These are phyloP conservation scores for Neurospora intermedia DNA, from an alignment of 495 filamentous ascomycete species.

Conservation along the genomic window DNA sequence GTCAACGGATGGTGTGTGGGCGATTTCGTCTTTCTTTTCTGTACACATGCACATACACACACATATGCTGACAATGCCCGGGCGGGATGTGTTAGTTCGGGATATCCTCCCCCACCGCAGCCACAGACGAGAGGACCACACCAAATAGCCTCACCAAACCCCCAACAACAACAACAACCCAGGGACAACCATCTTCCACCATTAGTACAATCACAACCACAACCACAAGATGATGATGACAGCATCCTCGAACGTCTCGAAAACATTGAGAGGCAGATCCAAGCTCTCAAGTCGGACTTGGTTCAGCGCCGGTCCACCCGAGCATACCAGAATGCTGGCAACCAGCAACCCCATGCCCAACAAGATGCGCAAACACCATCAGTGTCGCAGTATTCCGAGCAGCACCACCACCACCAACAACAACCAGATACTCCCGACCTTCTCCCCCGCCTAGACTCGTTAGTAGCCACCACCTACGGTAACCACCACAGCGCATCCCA, in stretches of 20 bases:
- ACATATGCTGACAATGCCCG: background rate
- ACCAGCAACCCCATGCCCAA: background rate
- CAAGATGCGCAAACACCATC: background rate
- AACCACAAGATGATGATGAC: background rate
- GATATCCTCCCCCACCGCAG: background rate
- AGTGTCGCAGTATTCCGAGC: background rate
- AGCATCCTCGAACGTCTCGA: background rate
- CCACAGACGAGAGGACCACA: background rate
- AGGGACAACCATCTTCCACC: background rate
- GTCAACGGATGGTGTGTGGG: background rate
- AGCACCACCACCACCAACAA: background rate
- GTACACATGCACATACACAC: too few species aligned
- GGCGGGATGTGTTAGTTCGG: background rate
- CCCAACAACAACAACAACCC: background rate
- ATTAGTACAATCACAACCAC: background rate
- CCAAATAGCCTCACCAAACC: background rate
- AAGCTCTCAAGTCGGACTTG: background rate
- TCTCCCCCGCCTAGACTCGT: background rate
- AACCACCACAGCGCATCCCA: background rate
- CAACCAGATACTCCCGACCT: background rate
- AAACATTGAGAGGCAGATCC: background rate
- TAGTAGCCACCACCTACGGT: background rate
- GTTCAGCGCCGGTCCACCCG: background rate
- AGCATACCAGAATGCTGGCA: background rate
- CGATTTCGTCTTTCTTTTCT: background rate